Evolutionary conservation across 352 stramenopile species (phyloP), one percentile per base, ranked within the genome.

Genomic region (Pythium angustatum): DNA sequence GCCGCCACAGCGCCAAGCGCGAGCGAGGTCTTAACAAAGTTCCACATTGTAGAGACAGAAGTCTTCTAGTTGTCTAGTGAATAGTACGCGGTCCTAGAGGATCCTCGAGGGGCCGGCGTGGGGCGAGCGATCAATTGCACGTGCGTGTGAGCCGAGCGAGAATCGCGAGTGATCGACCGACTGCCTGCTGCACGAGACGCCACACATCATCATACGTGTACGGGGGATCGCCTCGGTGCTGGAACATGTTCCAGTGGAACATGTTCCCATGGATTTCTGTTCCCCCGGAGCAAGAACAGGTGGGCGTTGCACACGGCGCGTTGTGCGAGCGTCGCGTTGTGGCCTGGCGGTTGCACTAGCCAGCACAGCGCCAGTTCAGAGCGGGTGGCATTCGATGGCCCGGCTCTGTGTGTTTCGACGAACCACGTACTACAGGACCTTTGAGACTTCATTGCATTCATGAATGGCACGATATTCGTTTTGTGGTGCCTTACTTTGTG

Each of bases 141-240:
- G 19, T 36, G 22, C 21, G 19, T 45, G 36, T 19, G 47, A 50
- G 43, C 33, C 41, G 45, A 48, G 41, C 43, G n/a, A 62, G 43
- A 64, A 64, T 30, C 58, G 47, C 53, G 47, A 64, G 47, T 64
- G 58, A 49, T 24, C 52, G 24, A 45, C 22, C 3, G 40, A 6
- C 3, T 4, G 48, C 17, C 5, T n/a, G n/a, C n/a, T n/a, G n/a
- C n/a, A n/a, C n/a, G n/a, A n/a, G n/a, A n/a, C n/a, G n/a, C n/a
- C n/a, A n/a, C n/a, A n/a, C n/a, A n/a, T n/a, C n/a, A n/a, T n/a
- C n/a, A n/a, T n/a, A n/a, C n/a, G n/a, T n/a, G n/a, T n/a, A n/a
- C n/a, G n/a, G n/a, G n/a, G n/a, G n/a, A n/a, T n/a, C n/a, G n/a
- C n/a, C n/a, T n/a, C n/a, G n/a, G n/a, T n/a, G n/a, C n/a, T n/a